These are phyloP conservation scores for Carex cristatella DNA, from an alignment of 176 grass and related monocot genomes.

Conservation along the genomic window DNA sequence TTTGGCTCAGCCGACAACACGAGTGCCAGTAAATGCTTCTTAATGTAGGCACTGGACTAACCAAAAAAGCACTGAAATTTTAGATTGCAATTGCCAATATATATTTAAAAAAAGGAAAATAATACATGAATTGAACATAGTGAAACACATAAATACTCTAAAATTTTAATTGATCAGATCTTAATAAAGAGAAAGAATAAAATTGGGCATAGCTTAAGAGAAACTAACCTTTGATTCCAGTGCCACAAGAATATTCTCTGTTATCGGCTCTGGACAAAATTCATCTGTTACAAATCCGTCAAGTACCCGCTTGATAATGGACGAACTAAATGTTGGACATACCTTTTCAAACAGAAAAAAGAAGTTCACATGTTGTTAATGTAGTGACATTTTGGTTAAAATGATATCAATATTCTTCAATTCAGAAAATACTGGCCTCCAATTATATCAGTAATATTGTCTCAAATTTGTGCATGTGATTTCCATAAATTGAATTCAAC, in stretches of 20 bases:
- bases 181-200: background rate
- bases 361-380: background rate
- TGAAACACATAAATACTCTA: background rate
- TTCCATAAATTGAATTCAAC: background rate
- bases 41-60: background rate
- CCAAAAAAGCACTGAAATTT: background rate
- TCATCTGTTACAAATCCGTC: conserved; percentile 75
- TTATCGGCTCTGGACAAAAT: conserved; percentile 85
- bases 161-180: background rate
- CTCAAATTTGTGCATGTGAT: background rate
- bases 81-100: background rate
- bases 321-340: conserved; percentile 79
- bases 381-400: conserved; percentile 11
- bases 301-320: conserved; percentile 70
- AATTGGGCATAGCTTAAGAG: background rate
- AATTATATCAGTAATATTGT: background rate
- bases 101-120: background rate
- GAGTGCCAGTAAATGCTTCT: background rate
- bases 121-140: background rate
- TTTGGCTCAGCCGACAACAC: background rate
- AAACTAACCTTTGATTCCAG: conserved; percentile 76
- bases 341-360: conserved; percentile 47
- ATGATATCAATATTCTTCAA: background rate
- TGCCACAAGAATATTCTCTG: conserved; percentile 58
- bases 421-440: background rate